These are phyloP conservation scores for Galerina sulciceps DNA, from an alignment of 768 basidiomycete species.

Conservation along the genomic window DNA sequence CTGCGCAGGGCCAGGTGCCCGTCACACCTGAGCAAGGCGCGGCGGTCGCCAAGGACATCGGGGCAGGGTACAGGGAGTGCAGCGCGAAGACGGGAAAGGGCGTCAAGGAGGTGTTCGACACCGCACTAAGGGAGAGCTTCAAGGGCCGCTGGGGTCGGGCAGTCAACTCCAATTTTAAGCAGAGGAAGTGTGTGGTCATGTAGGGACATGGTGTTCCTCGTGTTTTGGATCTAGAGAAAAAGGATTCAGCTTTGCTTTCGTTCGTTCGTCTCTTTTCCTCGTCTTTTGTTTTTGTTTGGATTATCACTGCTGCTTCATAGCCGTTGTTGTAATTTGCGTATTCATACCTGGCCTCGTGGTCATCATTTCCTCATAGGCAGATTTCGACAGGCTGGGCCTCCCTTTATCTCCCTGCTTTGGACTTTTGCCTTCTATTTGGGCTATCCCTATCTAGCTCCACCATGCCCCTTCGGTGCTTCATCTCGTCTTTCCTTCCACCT, in stretches of 20 bases:
- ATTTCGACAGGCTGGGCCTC: constrained; percentile 4
- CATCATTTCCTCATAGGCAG: not conserved
- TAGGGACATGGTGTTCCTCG: constrained; percentile 18
- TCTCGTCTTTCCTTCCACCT: not conserved
- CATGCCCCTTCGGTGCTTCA: not conserved
- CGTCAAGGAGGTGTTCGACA: constrained; percentile 90
- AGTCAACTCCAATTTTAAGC: constrained; percentile 48
- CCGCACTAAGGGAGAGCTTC: constrained; percentile 90
- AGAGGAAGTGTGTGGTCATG: constrained; percentile 73
- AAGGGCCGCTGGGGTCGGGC: constrained; percentile 77
- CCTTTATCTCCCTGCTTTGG: not conserved
- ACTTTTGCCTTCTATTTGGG: no score
- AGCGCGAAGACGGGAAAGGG: constrained; percentile 90
- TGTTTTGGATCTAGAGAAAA: not conserved
- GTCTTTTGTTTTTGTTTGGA: constrained; percentile 7
- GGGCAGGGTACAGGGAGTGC: constrained; percentile 93
- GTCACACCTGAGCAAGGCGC: constrained; percentile 84
- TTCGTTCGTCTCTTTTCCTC: constrained; percentile 5
- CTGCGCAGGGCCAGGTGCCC: constrained; percentile 85
- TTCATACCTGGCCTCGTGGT: constrained; percentile 1
- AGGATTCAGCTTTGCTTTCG: not conserved
- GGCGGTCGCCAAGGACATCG: constrained; percentile 89
- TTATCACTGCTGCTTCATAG: constrained; percentile 15
- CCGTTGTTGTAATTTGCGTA: constrained; percentile 25
- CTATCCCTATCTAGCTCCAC: not conserved